Evolutionary conservation across 345 rosid species (phyloP), one percentile per base, ranked within the genome.

Genomic region (Bruguiera parviflora): DNA sequence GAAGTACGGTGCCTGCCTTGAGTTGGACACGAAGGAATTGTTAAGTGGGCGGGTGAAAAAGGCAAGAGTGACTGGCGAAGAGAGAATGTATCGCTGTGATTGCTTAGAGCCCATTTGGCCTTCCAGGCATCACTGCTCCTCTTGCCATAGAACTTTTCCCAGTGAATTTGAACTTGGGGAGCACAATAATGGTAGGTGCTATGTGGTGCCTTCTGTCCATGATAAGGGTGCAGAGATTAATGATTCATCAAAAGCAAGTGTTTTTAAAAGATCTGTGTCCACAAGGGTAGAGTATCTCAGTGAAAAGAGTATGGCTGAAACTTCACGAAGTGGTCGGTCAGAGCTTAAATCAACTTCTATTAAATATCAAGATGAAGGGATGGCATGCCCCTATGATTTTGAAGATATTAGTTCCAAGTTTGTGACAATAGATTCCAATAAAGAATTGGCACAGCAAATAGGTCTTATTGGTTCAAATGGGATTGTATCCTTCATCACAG

Each of bases 401-500:
- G 82, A 81, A 70, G 93, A 92, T 68, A 84, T 92, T 75, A 78
- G 89, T 77, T 72, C 91, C 73, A 86, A 82, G 85, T 92, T 95
- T 78, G 75, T 87, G 67, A 95, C 96, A 25, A 79, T 81, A 71
- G 89, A 92, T 80, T 92, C 93, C 35, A 88, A 84, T 83, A 87
- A 84, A 84, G 93, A 92, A 63, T 78, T 95, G 81, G 92, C 92
- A 33, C 81, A 79, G 77, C 90, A 82, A 73, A 88, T 95, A 28
- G 99, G 99, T 71, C 89, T 95, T 75, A 85, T 92, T 20, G 86
- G 99, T 71, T 84, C 92, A 24, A 81, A 83, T 66, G 96, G 99
- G 68, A 71, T 78, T 77, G 92, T 90, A 16, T 80, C 88, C 58
- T 79, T 95, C 74, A 72, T 90, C 68, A 79, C 87, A 25, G 75